Conservation (phyloP, 169 alveolate genomes). For the Plasmodium billcollinsi region DNA sequence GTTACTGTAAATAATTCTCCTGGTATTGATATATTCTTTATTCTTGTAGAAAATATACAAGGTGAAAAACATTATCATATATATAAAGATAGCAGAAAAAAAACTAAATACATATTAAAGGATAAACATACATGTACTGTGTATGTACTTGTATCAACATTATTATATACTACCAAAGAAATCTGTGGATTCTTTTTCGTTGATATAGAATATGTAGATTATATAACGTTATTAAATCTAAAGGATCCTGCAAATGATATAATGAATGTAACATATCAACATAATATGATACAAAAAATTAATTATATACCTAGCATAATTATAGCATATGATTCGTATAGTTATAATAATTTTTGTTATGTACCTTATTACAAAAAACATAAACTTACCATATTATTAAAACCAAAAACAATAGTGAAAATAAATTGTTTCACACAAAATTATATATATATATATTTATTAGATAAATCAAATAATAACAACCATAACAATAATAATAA, state of each 20-base stretch:
- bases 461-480: not conserved
- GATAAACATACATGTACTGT: not conserved
- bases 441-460: conserved; percentile 36
- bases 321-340: conserved; percentile 43
- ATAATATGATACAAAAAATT: conserved; percentile 2
- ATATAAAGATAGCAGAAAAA: conserved; percentile 15
- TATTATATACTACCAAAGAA: conserved; percentile 10
- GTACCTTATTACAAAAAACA: conserved; percentile 38
- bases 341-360: conserved; percentile 24
- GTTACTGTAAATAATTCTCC: conserved; percentile 36
- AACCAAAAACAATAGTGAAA: conserved; percentile 26
- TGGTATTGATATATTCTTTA: conserved; percentile 23
- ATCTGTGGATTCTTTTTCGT: conserved; percentile 58
- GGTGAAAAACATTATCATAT: conserved; percentile 35
- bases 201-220: conserved; percentile 36
- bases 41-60: not conserved
- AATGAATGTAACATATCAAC: no score
- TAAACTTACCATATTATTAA: conserved; percentile 20
- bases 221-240: not conserved
- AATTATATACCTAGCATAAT: conserved; percentile 38
- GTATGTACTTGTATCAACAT: conserved; percentile 18
- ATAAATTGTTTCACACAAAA: conserved; percentile 60
- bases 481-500: not conserved
- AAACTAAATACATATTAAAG: conserved; percentile 15
- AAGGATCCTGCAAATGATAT: not conserved